Base-by-base conservation (phyloP, 2,329 filamentous ascomycete genomes). In the Sporothrix schenckii region DNA sequence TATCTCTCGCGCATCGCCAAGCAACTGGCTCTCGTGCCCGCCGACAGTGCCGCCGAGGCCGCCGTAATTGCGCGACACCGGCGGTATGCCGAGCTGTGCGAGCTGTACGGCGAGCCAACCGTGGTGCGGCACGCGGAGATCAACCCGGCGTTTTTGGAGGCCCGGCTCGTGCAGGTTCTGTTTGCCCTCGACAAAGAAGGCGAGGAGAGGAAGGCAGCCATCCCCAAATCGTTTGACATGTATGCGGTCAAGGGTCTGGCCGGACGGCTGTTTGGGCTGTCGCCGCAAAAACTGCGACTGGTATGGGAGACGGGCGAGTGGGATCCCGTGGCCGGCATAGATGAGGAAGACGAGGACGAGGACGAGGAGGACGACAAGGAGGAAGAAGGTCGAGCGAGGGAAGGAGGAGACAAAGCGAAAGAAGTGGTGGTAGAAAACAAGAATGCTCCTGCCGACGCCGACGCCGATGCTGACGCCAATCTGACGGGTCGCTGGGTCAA, bases 261-360 rank as follows among this genome's bases (percentile, higher is more conserved):
- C 0, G 91, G 89, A 0, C 89, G 87, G 74, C 78, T 90, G n/a
- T 92, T 96, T 76, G 83, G 80, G 0, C 75, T 91, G 13, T 80
- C 84, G 61, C 91, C 93, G 0, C 83, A 92, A 73, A 80, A 81
- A 54, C 81, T 94, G 72, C 85, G 84, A 53, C 79, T 98, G 65
- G 81, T 95, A 0, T 97, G 92, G 91, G 93, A 97, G 81, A 97
- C 93, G 10, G 92, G 92, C 24, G 94, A 97, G 79, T 92, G 91
- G 88, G 93, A 97, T 78, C 92, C 92, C 0, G 89, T 93, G 0
- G 86, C 86, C 10, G 85, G 86, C 72, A 87, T 88, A 74, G 85
- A 88, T 72, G 84, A 87, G 4, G 87, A 58, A 5, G 84, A 85
- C 41, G 87, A 87, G 3, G 77, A 75, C 14, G 85, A 85, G 27